A percentile compares a stretch with the other conserved stretches of the same genome.
phyloP scores from a whole-genome alignment of 1,139 yeast species.

The Magnusiomyces sp. region DNA sequence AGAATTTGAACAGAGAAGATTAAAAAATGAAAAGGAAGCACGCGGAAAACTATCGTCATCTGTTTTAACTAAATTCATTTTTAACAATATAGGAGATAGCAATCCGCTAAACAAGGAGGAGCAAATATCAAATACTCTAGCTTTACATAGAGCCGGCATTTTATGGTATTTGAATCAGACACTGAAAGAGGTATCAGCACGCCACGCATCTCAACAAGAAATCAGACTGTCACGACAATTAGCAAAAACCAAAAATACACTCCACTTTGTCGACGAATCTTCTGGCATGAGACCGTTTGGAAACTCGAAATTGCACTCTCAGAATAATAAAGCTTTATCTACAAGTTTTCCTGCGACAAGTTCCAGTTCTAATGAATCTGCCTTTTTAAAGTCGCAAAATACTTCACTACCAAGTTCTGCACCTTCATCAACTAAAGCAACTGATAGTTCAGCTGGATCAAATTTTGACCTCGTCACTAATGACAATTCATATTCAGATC shows the following conservation, averaged over 20 bases:
- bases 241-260: slow-evolving; percentile 26
- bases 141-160: slow-evolving; percentile 31
- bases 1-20: slow-evolving; percentile 21
- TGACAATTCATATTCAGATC: slow-evolving; percentile 7
- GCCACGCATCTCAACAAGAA: slow-evolving; percentile 33
- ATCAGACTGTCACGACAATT: slow-evolving; percentile 30
- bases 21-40: slow-evolving; percentile 7
- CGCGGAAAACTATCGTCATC: not conserved
- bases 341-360: not conserved
- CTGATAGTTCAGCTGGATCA: not conserved
- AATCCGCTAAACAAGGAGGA: slow-evolving; percentile 15
- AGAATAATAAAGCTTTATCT: not conserved
- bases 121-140: slow-evolving; percentile 24
- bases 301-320: not conserved
- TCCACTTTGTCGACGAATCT: slow-evolving; percentile 18
- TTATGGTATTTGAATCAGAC: slow-evolving; percentile 28
- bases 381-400: not conserved
- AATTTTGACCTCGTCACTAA: not conserved
- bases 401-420: not conserved
- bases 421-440: not conserved
- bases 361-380: not conserved
- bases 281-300: not conserved
- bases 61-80: slow-evolving; percentile 8
- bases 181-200: slow-evolving; percentile 28
- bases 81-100: slow-evolving; percentile 8